Evolutionary conservation across 306 rosid species (phyloP), one percentile per base, ranked within the genome.

Genomic region (Cyclanthera cordifolia): DNA sequence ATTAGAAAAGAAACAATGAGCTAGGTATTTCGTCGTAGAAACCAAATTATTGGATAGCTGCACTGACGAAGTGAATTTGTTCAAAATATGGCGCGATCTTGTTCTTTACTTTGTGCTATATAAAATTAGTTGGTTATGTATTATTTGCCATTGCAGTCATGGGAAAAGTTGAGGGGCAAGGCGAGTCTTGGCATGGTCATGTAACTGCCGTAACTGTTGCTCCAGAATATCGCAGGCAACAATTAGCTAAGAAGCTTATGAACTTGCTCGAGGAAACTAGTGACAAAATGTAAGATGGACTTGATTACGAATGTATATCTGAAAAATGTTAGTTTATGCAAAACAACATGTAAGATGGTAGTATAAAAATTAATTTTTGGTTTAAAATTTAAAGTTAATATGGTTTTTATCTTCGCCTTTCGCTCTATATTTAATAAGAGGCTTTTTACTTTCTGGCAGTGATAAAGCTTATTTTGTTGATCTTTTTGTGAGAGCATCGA

Each of bases 111-210:
- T 41, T 12, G 13, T 24, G 20, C 17, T 8, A 7, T 21, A 23
- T 41, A 3, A 21, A 43, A 14, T 13, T 14, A 0, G 10, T 64
- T 65, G 70, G 7, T 65, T 45, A 20, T 24, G 20, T 45, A 21
- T 43, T 53, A 65, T 15, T 65, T 65, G 5, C 13, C 19, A 32
- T 73, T 86, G 82, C 79, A 94, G 99, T 94, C 69, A 94, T 94
- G 99, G 99, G 99, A 53, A 94, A 94, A 76, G 99, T 90, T 53
- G 99, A 94, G 77, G 99, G 99, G 61, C 99, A 90, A 86, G 99
- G 99, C 60, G 99, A 94, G 70, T 90, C 90, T 43, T 94, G 99
- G 97, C 99, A 94, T 75, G 99, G 99, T 28, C 99, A 94, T 67
- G 97, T 94, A 58, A 94, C 99, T 47, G 97, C 99, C 0, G 95